These are phyloP conservation scores for Chaetomium sp. DNA, from an alignment of 2,329 filamentous ascomycete species.

Conservation along the genomic window DNA sequence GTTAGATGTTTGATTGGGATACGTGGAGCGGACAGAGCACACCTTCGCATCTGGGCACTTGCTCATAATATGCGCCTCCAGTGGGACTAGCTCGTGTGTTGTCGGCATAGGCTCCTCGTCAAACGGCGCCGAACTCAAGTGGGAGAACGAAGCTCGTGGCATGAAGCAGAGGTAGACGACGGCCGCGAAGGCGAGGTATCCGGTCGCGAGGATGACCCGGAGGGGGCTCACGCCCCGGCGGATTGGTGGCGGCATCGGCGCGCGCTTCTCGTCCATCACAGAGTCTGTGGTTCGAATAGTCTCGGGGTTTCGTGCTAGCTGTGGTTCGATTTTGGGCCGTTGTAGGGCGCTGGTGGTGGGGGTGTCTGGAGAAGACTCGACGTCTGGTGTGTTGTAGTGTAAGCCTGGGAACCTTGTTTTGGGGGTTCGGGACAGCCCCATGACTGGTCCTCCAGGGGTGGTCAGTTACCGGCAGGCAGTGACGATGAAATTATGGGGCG, in stretches of 20 bases:
- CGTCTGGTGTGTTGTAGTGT: too few species aligned
- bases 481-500: too few species aligned
- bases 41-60: constrained; percentile 88
- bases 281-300: neutral
- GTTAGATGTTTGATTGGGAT: constrained; percentile 3
- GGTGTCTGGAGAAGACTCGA: neutral
- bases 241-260: constrained; percentile 16
- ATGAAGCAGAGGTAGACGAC: constrained; percentile 11
- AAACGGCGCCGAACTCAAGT: neutral
- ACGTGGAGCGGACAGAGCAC: constrained; percentile 14
- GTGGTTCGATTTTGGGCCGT: neutral
- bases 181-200: constrained; percentile 10
- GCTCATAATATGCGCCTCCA: constrained; percentile 95
- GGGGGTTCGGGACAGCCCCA: too few species aligned
- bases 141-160: neutral
- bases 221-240: constrained; percentile 13
- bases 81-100: constrained; percentile 46
- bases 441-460: too few species aligned
- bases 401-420: too few species aligned
- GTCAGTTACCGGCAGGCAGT: too few species aligned
- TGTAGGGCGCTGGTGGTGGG: neutral
- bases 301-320: neutral
- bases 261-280: constrained; percentile 18
- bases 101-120: neutral
- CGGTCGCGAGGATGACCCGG: constrained; percentile 9